Evolutionary conservation across 208 protist genomes (phyloP), one percentile per base, ranked within the genome.

Genomic region (Leishmania lainsoni): DNA sequence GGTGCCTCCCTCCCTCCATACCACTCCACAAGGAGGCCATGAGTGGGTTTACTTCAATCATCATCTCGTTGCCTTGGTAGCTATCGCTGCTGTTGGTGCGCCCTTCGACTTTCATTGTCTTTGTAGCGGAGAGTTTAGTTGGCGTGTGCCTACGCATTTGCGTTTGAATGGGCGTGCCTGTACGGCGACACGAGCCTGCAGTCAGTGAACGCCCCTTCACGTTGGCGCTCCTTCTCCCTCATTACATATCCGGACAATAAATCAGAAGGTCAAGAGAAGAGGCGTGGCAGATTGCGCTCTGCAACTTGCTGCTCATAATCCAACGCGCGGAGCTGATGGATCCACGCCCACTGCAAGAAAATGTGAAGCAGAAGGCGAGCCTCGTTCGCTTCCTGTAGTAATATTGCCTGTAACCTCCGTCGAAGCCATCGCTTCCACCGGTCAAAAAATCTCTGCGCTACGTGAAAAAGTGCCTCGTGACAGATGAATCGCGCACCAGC

Each of bases 401-500:
- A 65, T 14, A 65, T 76, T 1, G 81, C 72, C 63, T 85, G 77
- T 39, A 85, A 39, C 20, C 77, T 71, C 12, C 81, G 76, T 16
- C 77, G 81, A 58, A 81, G 72, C 83, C 85, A 87, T 29, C 75
- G 76, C 58, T 83, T 81, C 87, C 87, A 91, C 66, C 49, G 68
- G n/a, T 52, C 72, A 39, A 93, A 76, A 20, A 10, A 51, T 9
- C 69, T 12, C 22, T 59, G 48, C 29, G 75, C 76, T 42, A 91
- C 29, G 12, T 22, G 49, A 39, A 78, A 74, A 35, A 84, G 48
- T 0, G 78, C 84, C 66, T 83, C 79, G 32, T 80, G 71, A 26
- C 58, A 69, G 39, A 88, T 54, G 5, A 58, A 69, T 8, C 69
- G 75, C 70, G 90, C 22, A 26, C 69, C 17, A 9, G 61, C 70